A percentile compares a stretch with the other conserved stretches of the same genome.
Conservation (phyloP, 2,329 filamentous ascomycete genomes). For the Clarireedia homoeocarpa region DNA sequence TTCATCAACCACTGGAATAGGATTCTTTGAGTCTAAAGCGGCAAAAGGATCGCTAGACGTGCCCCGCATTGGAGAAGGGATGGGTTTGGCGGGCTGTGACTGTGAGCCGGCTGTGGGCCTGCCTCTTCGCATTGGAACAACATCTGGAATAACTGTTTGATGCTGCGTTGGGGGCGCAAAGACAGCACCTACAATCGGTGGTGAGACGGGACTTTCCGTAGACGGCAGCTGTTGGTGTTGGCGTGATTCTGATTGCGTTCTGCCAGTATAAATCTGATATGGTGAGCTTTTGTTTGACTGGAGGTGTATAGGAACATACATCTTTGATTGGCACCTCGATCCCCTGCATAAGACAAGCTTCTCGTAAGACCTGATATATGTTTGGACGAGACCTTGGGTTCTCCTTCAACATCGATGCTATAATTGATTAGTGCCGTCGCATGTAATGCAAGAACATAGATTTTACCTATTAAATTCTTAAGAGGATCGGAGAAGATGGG, state of each 20-base stretch:
- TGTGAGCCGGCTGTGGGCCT: constrained; percentile 52
- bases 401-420: constrained; percentile 86
- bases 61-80: constrained; percentile 61
- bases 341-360: constrained; percentile 83
- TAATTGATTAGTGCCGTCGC: constrained; percentile 12
- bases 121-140: constrained; percentile 89
- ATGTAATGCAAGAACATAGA: background rate
- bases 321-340: constrained; percentile 82
- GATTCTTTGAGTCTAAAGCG: constrained; percentile 65
- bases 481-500: constrained; percentile 83
- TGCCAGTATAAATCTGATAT: constrained; percentile 60
- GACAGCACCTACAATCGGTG: constrained; percentile 67
- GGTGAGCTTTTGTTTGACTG: constrained; percentile 7
- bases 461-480: constrained; percentile 80
- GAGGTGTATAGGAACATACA: constrained; percentile 44
- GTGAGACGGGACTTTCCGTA: constrained; percentile 40
- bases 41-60: constrained; percentile 79
- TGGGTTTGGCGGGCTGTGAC: constrained; percentile 43
- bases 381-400: constrained; percentile 70
- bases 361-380: constrained; percentile 86
- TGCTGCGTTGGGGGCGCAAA: constrained; percentile 69
- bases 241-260: constrained; percentile 55
- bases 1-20: constrained; percentile 59
- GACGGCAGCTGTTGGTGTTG: constrained; percentile 52
- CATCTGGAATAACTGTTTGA: constrained; percentile 71